A percentile compares a stretch with the other conserved stretches of the same genome.
Evolutionary conservation across 108 stramenopile species (phyloP).

Genomic region (Nitzschia sp.): DNA sequence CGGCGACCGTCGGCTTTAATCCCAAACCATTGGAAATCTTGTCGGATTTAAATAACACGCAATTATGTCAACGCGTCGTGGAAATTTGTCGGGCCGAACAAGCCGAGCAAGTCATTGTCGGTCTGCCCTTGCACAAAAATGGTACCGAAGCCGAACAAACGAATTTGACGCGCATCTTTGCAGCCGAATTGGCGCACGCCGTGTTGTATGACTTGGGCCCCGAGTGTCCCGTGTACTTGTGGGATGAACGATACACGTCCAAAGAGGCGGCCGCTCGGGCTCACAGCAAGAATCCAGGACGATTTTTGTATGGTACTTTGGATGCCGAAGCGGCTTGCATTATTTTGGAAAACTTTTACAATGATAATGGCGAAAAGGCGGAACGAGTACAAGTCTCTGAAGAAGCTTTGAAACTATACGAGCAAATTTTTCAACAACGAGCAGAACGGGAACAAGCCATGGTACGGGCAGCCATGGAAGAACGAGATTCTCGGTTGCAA

Average conservation of each 20-base stretch:
- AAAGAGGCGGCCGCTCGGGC: conserved; percentile 72
- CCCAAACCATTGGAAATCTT: conserved; percentile 73
- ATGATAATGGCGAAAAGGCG: conserved; percentile 53
- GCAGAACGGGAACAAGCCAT: conserved; percentile 16
- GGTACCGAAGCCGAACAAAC: conserved; percentile 80
- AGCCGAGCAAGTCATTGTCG: conserved; percentile 66
- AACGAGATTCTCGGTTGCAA: conserved; percentile 29
- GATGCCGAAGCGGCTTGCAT: conserved; percentile 86
- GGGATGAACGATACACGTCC: conserved; percentile 85
- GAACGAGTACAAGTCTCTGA: conserved; percentile 30
- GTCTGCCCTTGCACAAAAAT: conserved; percentile 81
- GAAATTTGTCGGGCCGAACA: conserved; percentile 46
- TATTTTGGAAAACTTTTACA: conserved; percentile 80
- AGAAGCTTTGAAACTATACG: conserved; percentile 16
- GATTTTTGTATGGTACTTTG: conserved; percentile 50
- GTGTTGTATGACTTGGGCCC: conserved; percentile 45
- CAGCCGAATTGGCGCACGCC: conserved; percentile 32
- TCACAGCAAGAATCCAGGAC: conserved; percentile 37
- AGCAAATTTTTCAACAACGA: conserved; percentile 2
- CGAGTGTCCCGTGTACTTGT: conserved; percentile 53
- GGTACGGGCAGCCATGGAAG: conserved; percentile 7
- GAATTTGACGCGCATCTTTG: conserved; percentile 61
- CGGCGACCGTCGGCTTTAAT: conserved; percentile 65
- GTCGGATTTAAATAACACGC: conserved; percentile 44
- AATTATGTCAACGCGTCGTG: conserved; percentile 47